These are phyloP conservation scores for Trichoderma simmonsii DNA, from an alignment of 2,329 filamentous ascomycete genomes.

Conservation along the genomic window DNA sequence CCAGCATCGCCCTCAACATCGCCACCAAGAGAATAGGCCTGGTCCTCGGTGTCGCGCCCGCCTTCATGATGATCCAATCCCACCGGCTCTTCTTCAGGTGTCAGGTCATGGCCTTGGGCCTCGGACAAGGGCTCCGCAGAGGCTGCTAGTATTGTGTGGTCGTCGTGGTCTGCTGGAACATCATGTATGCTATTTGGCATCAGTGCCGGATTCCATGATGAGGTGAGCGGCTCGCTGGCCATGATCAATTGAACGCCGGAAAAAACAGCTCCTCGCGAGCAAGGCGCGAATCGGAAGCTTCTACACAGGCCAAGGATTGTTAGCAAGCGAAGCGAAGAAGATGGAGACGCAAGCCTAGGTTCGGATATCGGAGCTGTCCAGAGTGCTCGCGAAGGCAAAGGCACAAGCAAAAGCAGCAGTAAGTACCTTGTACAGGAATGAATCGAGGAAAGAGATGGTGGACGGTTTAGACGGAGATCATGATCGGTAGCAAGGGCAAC, in stretches of 20 bases:
- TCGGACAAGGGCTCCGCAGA: conserved; percentile 14
- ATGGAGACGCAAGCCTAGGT: background rate
- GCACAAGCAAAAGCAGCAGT: background rate
- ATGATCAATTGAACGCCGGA: conserved; percentile 29
- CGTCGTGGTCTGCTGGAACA: conserved; percentile 22
- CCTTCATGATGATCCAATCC: background rate
- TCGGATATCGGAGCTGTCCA: background rate
- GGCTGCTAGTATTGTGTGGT: background rate
- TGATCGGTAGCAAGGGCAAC: conserved; percentile 22
- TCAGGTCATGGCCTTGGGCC: background rate
- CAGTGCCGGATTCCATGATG: conserved; percentile 42
- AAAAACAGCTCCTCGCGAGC: background rate
- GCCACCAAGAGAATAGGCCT: conserved; percentile 25
- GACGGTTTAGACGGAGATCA: conserved; percentile 19
- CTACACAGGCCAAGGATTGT: background rate
- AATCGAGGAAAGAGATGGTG: conserved; percentile 13
- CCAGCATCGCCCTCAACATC: conserved; percentile 26
- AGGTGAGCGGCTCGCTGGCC: conserved; percentile 35
- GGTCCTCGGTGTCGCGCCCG: conserved; percentile 19
- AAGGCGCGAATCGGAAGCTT: conserved; percentile 6
- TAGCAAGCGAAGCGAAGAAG: background rate
- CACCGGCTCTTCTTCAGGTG: background rate
- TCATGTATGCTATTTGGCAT: conserved; percentile 35
- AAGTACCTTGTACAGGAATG: conserved; percentile 22
- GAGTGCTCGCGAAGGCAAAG: background rate